phyloP scores from a whole-genome alignment of 805 yeast genomes.

The Priceomyces melissophilus region DNA sequence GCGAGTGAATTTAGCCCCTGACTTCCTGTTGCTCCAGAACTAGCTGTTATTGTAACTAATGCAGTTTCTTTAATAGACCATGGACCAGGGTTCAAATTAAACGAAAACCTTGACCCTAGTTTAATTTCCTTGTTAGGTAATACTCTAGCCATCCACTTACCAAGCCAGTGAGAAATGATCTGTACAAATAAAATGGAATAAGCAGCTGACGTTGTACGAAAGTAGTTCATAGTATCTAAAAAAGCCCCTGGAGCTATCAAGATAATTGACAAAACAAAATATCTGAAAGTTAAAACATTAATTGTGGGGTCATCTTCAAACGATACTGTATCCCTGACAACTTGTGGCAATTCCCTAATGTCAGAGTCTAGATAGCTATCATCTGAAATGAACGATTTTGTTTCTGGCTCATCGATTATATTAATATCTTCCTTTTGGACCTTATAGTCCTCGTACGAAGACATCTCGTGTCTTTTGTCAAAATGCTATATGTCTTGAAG shows the following conservation, averaged over 20 bases:
- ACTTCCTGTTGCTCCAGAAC: constrained; percentile 51
- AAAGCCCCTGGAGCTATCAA: constrained; percentile 42
- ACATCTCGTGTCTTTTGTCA: too few species aligned
- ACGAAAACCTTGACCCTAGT: constrained; percentile 14
- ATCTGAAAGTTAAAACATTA: constrained; percentile 38
- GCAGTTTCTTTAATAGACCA: constrained; percentile 55
- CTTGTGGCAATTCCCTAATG: constrained; percentile 25
- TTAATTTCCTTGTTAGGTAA: constrained; percentile 32
- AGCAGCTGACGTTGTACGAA: constrained; percentile 45
- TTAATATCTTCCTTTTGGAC: too few species aligned
- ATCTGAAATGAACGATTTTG: too few species aligned
- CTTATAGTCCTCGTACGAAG: too few species aligned
- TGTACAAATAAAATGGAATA: constrained; percentile 53
- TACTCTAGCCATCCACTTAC: constrained; percentile 40
- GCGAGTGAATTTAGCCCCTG: constrained; percentile 48
- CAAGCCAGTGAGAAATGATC: constrained; percentile 45
- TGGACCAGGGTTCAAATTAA: constrained; percentile 49
- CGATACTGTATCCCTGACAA: constrained; percentile 35
- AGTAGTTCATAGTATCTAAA: constrained; percentile 40
- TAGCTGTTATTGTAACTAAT: constrained; percentile 50
- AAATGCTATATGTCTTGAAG: too few species aligned
- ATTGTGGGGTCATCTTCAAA: constrained; percentile 36
- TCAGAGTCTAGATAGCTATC: constrained; percentile 13
- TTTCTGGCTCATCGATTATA: too few species aligned
- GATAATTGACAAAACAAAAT: constrained; percentile 28